These are phyloP conservation scores for Blepharisma japonicum DNA, from an alignment of 73 alveolate species.

Conservation along the genomic window DNA sequence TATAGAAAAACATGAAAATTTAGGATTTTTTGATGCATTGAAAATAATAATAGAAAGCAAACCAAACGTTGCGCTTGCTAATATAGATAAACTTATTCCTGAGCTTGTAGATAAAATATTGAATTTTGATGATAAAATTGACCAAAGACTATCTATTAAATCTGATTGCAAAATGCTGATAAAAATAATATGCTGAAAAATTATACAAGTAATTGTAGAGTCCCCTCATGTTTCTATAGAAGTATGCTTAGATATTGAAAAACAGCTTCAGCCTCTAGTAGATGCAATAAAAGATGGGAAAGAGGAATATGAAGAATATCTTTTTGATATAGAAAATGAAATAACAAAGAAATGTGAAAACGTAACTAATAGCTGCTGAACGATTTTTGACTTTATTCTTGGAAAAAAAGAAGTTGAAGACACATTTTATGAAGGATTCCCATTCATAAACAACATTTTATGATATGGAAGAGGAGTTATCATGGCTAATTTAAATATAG, in stretches of 20 bases:
- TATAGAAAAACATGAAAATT: too few relatives aligned
- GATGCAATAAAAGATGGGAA: too few relatives aligned
- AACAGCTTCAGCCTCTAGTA: too few relatives aligned
- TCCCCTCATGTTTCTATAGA: too few relatives aligned
- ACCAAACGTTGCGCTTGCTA: neutral
- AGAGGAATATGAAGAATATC: too few relatives aligned
- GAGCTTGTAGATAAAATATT: conserved; percentile 1
- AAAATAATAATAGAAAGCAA: neutral
- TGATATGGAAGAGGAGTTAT: conserved; percentile 26
- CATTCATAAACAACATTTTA: neutral
- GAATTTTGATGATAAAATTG: neutral
- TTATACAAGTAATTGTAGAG: too few relatives aligned
- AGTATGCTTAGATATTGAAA: too few relatives aligned
- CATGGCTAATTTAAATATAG: neutral
- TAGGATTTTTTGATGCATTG: conserved; percentile 31
- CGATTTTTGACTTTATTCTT: neutral
- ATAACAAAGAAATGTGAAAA: conserved; percentile 6
- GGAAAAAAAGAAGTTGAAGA: neutral
- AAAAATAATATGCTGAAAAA: too few relatives aligned
- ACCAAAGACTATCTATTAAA: too few relatives aligned
- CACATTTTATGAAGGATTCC: neutral
- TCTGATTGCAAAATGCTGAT: too few relatives aligned
- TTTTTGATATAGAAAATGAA: too few relatives aligned
- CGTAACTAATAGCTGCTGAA: conserved; percentile 12
- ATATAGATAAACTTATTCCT: neutral